A percentile compares a stretch with the other conserved stretches of the same genome.
Conservation (phyloP, 805 yeast species). For the Saccharomycopsis vini region DNA sequence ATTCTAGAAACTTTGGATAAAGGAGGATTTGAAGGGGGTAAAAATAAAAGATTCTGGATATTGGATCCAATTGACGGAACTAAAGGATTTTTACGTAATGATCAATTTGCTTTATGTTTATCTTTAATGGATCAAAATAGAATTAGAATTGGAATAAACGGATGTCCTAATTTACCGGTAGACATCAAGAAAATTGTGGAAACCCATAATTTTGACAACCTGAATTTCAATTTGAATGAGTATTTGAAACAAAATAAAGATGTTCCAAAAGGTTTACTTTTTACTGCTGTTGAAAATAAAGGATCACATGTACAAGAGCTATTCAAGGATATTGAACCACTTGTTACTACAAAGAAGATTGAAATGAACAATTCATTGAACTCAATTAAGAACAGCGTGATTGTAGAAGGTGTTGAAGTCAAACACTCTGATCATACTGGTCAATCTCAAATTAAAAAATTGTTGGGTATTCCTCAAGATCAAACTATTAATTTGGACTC, state of each 20-base stretch:
- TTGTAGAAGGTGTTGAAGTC: constrained; percentile 91
- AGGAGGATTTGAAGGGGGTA: constrained; percentile 51
- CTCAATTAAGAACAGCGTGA: constrained; percentile 44
- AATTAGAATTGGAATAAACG: constrained; percentile 86
- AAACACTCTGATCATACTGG: constrained; percentile 89
- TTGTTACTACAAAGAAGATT: constrained; percentile 1
- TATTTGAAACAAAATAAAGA: not conserved
- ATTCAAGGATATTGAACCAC: not conserved
- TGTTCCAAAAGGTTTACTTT: constrained; percentile 37
- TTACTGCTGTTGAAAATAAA: constrained; percentile 54
- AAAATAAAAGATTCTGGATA: constrained; percentile 85
- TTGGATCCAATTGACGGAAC: constrained; percentile 98
- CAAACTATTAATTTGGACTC: constrained; percentile 80
- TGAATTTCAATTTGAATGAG: constrained; percentile 5
- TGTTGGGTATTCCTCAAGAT: constrained; percentile 48
- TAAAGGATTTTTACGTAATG: constrained; percentile 90
- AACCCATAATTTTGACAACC: constrained; percentile 8
- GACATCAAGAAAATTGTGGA: constrained; percentile 31
- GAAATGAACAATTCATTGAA: constrained; percentile 40
- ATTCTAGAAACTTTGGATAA: constrained; percentile 1
- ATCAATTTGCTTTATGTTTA: constrained; percentile 92
- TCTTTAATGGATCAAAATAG: constrained; percentile 81
- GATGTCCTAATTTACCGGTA: constrained; percentile 84
- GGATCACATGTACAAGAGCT: constrained; percentile 53
- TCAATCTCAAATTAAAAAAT: constrained; percentile 64